phyloP scores from a whole-genome alignment of 2,329 filamentous ascomycete species.

The Huntiella omanensis region DNA sequence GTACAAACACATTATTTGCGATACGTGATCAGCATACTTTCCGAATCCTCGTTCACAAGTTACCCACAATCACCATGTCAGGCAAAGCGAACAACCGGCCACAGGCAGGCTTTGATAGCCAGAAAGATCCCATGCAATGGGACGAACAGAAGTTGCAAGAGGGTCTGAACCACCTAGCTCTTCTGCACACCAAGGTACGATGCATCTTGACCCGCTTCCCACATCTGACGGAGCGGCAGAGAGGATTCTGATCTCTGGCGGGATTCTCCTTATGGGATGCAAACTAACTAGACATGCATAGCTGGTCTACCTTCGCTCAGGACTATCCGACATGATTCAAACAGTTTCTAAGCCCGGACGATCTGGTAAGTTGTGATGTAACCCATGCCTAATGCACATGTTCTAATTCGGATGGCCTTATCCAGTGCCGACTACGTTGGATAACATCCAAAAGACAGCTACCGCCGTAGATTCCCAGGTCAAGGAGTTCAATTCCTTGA shows the following conservation, averaged over 20 bases:
- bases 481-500: constrained; percentile 28
- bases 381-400: neutral
- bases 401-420: neutral
- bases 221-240: neutral
- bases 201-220: constrained; percentile 3
- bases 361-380: constrained; percentile 4
- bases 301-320: constrained; percentile 10
- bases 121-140: constrained; percentile 4
- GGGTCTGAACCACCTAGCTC: constrained; percentile 10
- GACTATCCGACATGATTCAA: constrained; percentile 9
- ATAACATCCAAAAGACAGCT: constrained; percentile 16
- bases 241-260: no score
- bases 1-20: no score
- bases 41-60: neutral
- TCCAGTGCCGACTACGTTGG: constrained; percentile 26
- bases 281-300: constrained; percentile 1
- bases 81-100: constrained; percentile 4
- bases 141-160: constrained; percentile 10
- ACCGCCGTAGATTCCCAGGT: constrained; percentile 16
- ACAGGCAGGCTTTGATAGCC: no score
- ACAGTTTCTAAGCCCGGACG: constrained; percentile 6
- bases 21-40: no score
- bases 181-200: constrained; percentile 10
- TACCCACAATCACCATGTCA: constrained; percentile 5
- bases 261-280: neutral